Percentiles rank a stretch among this genome's conserved stretches.
Conservation (phyloP, 805 yeast genomes). For the Allodekkera sacchari region DNA sequence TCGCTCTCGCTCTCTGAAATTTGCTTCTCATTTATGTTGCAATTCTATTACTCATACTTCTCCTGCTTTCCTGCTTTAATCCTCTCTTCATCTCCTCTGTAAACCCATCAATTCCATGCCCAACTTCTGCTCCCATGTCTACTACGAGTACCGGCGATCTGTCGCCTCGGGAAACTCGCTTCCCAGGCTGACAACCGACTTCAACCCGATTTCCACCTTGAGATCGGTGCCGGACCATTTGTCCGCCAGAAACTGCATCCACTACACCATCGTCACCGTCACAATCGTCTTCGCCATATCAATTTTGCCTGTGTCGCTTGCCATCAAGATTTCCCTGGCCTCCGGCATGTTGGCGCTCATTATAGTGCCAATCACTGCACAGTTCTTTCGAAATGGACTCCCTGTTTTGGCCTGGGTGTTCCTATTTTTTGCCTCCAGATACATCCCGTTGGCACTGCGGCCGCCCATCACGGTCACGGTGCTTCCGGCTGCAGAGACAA, state of each 20-base stretch:
- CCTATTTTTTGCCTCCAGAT: slow-evolving; percentile 68
- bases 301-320: slow-evolving; percentile 14
- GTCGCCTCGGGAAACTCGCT: slow-evolving; percentile 3
- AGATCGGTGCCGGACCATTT: background rate
- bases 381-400: slow-evolving; percentile 74
- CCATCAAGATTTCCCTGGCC: slow-evolving; percentile 12
- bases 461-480: slow-evolving; percentile 86
- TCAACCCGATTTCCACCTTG: slow-evolving; percentile 7
- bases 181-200: slow-evolving; percentile 4
- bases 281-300: slow-evolving; percentile 17
- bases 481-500: slow-evolving; percentile 88
- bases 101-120: slow-evolving; percentile 3
- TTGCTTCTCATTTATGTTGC: too few species aligned
- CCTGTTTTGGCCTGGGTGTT: slow-evolving; percentile 87
- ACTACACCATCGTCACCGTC: slow-evolving; percentile 12
- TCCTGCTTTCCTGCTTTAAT: too few species aligned
- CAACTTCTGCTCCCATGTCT: slow-evolving; percentile 1
- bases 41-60: too few species aligned
- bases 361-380: slow-evolving; percentile 68
- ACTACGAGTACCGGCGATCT: slow-evolving; percentile 1
- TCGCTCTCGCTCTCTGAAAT: too few species aligned
- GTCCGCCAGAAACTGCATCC: slow-evolving; percentile 3
- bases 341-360: slow-evolving; percentile 22
- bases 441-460: slow-evolving; percentile 64
- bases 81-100: too few species aligned